Evolutionary conservation across 2,329 filamentous ascomycete genomes (phyloP).

Genomic region (Arthrobotrys sphaeroides): DNA sequence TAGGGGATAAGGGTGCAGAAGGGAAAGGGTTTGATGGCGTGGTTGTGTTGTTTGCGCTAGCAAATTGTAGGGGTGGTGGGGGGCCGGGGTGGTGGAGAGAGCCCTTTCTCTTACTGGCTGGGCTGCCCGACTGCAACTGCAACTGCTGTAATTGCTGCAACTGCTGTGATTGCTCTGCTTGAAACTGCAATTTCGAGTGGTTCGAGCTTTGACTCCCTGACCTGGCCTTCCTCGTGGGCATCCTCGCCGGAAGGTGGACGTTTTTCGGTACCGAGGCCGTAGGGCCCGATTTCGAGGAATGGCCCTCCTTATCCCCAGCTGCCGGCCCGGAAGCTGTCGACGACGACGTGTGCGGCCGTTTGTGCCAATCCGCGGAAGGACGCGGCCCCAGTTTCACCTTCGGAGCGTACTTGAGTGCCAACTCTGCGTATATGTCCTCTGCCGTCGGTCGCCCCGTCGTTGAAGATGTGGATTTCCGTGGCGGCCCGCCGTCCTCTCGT

Average conservation of each 20-base stretch:
- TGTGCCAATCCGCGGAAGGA: conserved; percentile 73
- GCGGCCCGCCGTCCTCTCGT: conserved; percentile 41
- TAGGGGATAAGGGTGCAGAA: conserved; percentile 51
- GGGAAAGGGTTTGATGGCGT: conserved; percentile 48
- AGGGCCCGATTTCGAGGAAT: conserved; percentile 72
- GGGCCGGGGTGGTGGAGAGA: conserved; percentile 53
- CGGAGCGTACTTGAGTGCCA: conserved; percentile 66
- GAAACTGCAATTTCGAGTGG: conserved; percentile 53
- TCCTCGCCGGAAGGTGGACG: conserved; percentile 70
- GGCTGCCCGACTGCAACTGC: not conserved
- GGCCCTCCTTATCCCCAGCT: conserved; percentile 50
- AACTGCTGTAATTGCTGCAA: not conserved
- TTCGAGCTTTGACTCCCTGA: conserved; percentile 61
- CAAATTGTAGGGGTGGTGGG: conserved; percentile 55
- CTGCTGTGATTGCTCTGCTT: conserved; percentile 9
- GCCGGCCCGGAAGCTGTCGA: conserved; percentile 57
- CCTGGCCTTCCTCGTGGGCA: conserved; percentile 68
- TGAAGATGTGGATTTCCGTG: conserved; percentile 56
- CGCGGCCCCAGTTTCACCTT: conserved; percentile 91
- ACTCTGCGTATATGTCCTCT: conserved; percentile 63
- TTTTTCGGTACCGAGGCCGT: conserved; percentile 80
- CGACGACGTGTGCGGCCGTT: conserved; percentile 70
- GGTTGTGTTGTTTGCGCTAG: conserved; percentile 53
- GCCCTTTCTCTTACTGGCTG: conserved; percentile 50
- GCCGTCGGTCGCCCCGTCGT: conserved; percentile 63